These are phyloP conservation scores for Viola odorata DNA, from an alignment of 345 rosid genomes.

Conservation along the genomic window DNA sequence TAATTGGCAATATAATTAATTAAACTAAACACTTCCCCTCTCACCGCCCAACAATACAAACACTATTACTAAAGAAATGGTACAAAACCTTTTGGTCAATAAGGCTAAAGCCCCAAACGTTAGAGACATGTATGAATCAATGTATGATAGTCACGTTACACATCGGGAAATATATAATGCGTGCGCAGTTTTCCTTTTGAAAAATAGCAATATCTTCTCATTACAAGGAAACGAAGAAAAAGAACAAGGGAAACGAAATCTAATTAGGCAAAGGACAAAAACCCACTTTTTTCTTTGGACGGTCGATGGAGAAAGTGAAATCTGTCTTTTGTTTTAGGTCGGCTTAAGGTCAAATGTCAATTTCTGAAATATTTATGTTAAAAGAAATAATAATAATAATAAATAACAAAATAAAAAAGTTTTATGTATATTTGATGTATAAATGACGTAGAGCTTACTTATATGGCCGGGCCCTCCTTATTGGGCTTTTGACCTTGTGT, in stretches of 20 bases:
- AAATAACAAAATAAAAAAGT: not conserved
- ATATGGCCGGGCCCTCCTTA: not conserved
- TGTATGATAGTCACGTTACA: not conserved
- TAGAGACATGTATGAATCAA: no score
- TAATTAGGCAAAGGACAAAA: not conserved
- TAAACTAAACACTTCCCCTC: no score
- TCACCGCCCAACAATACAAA: no score
- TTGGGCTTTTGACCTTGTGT: conserved; percentile 12
- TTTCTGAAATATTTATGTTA: no score
- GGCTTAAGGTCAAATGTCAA: conserved; percentile 24
- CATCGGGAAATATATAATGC: no score
- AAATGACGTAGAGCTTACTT: conserved; percentile 29
- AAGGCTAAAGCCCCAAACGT: not conserved
- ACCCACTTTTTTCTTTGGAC: conserved; percentile 42
- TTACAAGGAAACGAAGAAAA: not conserved
- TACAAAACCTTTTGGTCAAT: no score
- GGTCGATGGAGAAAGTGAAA: conserved; percentile 32
- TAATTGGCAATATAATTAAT: no score
- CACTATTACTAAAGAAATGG: no score
- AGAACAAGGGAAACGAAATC: not conserved
- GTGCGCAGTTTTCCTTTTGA: conserved; percentile 11
- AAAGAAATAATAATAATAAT: not conserved
- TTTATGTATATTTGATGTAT: conserved; percentile 9
- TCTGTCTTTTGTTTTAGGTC: conserved; percentile 10
- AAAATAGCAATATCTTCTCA: not conserved